phyloP scores from a whole-genome alignment of 371 early-diverging fungal genomes.

The Mortierella sp. region DNA sequence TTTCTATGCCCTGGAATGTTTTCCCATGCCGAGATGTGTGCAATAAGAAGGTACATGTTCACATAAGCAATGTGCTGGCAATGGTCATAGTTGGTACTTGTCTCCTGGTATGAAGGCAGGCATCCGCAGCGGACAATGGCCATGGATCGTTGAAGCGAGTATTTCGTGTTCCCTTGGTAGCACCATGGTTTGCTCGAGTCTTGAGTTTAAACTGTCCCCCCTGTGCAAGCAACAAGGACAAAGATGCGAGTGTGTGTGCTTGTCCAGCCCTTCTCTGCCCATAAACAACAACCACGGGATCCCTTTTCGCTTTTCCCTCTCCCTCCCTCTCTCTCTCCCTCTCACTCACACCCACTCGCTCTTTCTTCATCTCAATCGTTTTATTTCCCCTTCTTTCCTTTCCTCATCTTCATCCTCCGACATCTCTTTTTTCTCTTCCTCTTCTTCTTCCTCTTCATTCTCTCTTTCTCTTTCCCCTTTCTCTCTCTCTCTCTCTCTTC shows the following conservation, averaged over 20 bases:
- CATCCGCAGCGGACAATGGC: no score
- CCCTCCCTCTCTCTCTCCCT: not conserved
- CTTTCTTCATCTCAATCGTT: slow-evolving; percentile 1
- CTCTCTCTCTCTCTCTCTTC: not conserved
- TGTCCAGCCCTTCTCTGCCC: not conserved
- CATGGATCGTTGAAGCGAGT: no score
- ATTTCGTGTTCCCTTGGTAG: no score
- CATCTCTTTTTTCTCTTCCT: not conserved
- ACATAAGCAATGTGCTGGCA: no score
- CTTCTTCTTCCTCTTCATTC: not conserved
- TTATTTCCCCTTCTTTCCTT: not conserved
- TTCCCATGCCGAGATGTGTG: no score
- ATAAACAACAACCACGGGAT: not conserved
- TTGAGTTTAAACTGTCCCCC: no score
- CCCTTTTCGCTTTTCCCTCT: not conserved
- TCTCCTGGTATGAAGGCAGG: no score
- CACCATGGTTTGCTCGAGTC: no score
- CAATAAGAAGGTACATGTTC: no score
- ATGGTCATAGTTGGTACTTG: no score
- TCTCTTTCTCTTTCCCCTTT: slow-evolving; percentile 9
- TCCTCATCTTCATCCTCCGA: slow-evolving; percentile 14
- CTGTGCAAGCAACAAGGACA: no score
- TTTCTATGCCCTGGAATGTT: no score
- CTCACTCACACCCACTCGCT: not conserved
- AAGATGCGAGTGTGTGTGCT: not conserved